Base-by-base conservation (phyloP, 352 stramenopile species). In the Phytophthora niederhauseri region DNA sequence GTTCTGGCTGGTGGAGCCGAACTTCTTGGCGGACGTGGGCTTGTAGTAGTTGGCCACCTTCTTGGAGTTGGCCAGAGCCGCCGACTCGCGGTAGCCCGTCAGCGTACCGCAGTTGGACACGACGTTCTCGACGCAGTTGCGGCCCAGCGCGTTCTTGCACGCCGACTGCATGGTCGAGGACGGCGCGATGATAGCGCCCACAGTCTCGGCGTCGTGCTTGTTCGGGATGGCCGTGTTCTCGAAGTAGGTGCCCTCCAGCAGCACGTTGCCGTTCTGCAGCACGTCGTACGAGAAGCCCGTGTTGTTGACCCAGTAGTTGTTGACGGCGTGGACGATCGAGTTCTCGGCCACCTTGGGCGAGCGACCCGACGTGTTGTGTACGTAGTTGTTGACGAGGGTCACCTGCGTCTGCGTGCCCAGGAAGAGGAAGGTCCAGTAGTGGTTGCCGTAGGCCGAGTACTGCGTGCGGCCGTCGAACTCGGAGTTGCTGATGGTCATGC, bases 81-180 rank as follows among this genome's bases (percentile, higher is more conserved):
- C 59, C 20, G 62, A 63, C 28, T 57, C 55, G 46, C 63, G 53
- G 55, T 64, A 64, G 22, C 54, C 46, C 28, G 55, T 17, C 22
- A 66, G 36, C 3, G 4, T 17, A 4, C 71, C 67, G 20, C 61
- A 66, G 11, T 63, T 69, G 2, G 67, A 66, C 15, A 78, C 14
- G 55, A 53, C 57, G 58, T 80, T 75, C 7, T 65, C 28, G 11
- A 64, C 57, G 41, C 72, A 80, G 4, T 30, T 41, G 28, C 72
- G 72, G 20, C 68, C 81, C 30, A 34, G 30, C 30, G 30, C 30
- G 30, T 7, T 11, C 30, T 34, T 34, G 30, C 30, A 34, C 6
- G 30, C 30, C 28, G 28, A 31, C 28, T 31, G 28, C 28, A 8
- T 31, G 30, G 30, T 11, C 30, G 30, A 34, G 30, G 30, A 34